Evolutionary conservation across 306 rosid genomes (phyloP).

Genomic region (Amphicarpaea edgeworthii): DNA sequence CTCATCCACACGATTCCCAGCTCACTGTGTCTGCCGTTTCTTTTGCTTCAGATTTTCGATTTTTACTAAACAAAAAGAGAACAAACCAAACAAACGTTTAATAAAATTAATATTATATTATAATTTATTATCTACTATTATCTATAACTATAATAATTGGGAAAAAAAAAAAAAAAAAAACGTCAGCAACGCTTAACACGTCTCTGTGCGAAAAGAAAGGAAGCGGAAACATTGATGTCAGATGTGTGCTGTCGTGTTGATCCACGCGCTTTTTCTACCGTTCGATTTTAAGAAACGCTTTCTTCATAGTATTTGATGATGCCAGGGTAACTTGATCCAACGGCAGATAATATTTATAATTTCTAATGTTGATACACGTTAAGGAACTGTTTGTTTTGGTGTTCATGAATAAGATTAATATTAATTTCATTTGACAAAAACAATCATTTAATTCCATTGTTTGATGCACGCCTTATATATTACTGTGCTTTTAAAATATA

Average conservation of each 20-base stretch:
- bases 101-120: no score
- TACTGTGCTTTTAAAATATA: no score
- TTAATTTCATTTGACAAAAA: no score
- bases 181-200: conserved; percentile 47
- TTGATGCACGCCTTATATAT: no score
- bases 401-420: no score
- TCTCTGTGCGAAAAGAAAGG: conserved; percentile 32
- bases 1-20: conserved; percentile 36
- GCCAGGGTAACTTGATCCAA: background rate
- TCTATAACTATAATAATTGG: background rate
- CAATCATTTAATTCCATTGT: no score
- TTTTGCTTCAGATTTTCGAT: conserved; percentile 43
- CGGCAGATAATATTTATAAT: no score
- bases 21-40: conserved; percentile 46
- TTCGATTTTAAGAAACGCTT: conserved; percentile 7
- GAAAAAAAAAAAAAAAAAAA: conserved; percentile 15
- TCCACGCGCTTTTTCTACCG: background rate
- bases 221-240: conserved; percentile 49
- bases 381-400: no score
- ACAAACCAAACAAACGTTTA: no score
- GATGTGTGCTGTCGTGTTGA: conserved; percentile 43
- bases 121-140: background rate
- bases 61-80: conserved; percentile 21
- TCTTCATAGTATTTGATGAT: background rate
- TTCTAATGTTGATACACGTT: no score